phyloP scores from a whole-genome alignment of 768 basidiomycete genomes.

The Tulasnella calospora region DNA sequence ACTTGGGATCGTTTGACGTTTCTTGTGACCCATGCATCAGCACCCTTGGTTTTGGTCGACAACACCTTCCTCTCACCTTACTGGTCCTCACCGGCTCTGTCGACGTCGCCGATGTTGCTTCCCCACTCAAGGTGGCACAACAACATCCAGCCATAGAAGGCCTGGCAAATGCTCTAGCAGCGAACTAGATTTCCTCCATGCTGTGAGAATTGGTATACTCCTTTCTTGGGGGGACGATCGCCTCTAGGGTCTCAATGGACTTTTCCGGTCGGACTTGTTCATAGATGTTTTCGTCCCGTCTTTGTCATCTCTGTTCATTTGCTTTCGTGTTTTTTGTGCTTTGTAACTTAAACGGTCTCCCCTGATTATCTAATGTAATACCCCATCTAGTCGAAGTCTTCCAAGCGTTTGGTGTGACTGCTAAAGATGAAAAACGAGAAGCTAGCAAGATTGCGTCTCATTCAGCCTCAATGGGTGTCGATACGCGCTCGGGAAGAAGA shows the following conservation, averaged over 20 bases:
- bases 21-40: slow-evolving; percentile 46
- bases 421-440: too few relatives aligned
- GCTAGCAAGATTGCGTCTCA: too few relatives aligned
- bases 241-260: neutral
- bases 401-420: too few relatives aligned
- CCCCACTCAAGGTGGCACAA: neutral
- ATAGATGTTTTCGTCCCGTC: neutral
- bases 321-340: too few relatives aligned
- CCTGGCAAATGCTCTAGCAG: slow-evolving; percentile 1
- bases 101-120: slow-evolving; percentile 6
- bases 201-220: neutral
- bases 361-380: too few relatives aligned
- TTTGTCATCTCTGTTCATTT: neutral
- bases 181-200: neutral
- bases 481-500: too few relatives aligned
- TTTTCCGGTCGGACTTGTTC: neutral
- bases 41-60: slow-evolving; percentile 82
- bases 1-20: too few relatives aligned
- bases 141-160: neutral
- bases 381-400: too few relatives aligned
- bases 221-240: neutral
- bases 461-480: too few relatives aligned
- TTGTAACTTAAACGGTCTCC: too few relatives aligned
- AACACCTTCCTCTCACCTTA: slow-evolving; percentile 93
- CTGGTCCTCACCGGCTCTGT: slow-evolving; percentile 72